Evolutionary conservation across 306 rosid genomes (phyloP).

Genomic region (Oemleria cerasiformis): DNA sequence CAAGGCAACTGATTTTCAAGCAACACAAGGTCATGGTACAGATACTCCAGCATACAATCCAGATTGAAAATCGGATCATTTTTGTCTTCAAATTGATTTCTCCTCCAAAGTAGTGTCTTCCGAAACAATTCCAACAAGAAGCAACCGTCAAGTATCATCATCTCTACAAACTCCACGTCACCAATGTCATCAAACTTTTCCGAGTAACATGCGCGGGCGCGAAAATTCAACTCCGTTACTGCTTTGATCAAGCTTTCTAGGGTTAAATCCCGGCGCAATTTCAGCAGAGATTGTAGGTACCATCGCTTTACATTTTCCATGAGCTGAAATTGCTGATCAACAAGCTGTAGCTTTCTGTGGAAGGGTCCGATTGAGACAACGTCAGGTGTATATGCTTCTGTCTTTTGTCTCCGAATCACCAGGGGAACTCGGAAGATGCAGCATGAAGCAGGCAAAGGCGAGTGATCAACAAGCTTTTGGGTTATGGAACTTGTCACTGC

Average conservation of each 20-base stretch:
- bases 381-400: conserved; percentile 1
- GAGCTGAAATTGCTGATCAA: background rate
- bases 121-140: conserved; percentile 28
- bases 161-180: background rate
- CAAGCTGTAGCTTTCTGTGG: background rate
- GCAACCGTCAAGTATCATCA: conserved; percentile 37
- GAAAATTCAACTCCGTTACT: background rate
- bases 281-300: background rate
- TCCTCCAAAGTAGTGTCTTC: background rate
- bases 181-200: background rate
- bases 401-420: background rate
- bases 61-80: conserved; percentile 18
- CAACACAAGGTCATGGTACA: conserved; percentile 20
- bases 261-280: background rate
- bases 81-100: fast-evolving
- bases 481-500: background rate
- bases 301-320: conserved; percentile 5
- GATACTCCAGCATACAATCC: conserved; percentile 6
- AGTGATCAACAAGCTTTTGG: background rate
- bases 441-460: background rate
- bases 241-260: background rate
- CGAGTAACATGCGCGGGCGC: background rate
- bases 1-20: conserved; percentile 35
- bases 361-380: conserved; percentile 13
- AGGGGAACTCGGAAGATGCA: conserved; percentile 27